Evolutionary conservation across 2,329 filamentous ascomycete genomes (phyloP).

Genomic region (Colletotrichum navitas): DNA sequence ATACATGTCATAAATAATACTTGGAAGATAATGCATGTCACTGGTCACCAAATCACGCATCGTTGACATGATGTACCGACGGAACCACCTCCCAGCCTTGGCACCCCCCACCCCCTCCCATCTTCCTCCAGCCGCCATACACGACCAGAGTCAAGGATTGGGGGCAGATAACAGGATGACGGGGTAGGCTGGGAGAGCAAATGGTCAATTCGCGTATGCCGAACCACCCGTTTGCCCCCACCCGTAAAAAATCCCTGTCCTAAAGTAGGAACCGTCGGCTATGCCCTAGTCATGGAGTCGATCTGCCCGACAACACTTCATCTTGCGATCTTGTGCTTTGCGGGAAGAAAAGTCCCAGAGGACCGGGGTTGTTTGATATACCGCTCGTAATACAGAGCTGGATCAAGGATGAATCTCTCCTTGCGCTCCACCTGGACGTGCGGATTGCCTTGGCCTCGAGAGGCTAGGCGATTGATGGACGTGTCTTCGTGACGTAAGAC

Average conservation of each 20-base stretch:
- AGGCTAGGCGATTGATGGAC: slow-evolving; percentile 9
- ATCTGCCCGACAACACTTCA: slow-evolving; percentile 41
- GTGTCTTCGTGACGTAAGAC: slow-evolving; percentile 11
- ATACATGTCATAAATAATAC: too few relatives aligned
- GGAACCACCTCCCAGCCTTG: slow-evolving; percentile 54
- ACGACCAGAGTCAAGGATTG: slow-evolving; percentile 40
- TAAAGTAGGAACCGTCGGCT: slow-evolving; percentile 46
- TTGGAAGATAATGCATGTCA: background rate
- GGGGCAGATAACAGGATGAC: slow-evolving; percentile 54
- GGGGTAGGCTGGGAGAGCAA: slow-evolving; percentile 55
- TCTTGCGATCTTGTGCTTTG: slow-evolving; percentile 42
- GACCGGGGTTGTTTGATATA: slow-evolving; percentile 61
- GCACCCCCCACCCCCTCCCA: slow-evolving; percentile 47
- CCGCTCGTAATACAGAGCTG: slow-evolving; percentile 82
- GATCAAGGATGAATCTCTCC: slow-evolving; percentile 79
- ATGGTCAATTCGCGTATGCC: slow-evolving; percentile 56
- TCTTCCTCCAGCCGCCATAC: slow-evolving; percentile 32
- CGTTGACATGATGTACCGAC: slow-evolving; percentile 56
- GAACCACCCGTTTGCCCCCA: slow-evolving; percentile 50
- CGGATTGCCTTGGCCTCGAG: slow-evolving; percentile 56
- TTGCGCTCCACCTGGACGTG: slow-evolving; percentile 83
- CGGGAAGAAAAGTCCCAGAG: slow-evolving; percentile 34
- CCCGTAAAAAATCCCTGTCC: slow-evolving; percentile 48
- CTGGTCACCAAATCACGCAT: background rate
- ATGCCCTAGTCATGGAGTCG: slow-evolving; percentile 29